Conservation (phyloP, 2,329 filamentous ascomycete species). For the Rasamsonia emersonii region DNA sequence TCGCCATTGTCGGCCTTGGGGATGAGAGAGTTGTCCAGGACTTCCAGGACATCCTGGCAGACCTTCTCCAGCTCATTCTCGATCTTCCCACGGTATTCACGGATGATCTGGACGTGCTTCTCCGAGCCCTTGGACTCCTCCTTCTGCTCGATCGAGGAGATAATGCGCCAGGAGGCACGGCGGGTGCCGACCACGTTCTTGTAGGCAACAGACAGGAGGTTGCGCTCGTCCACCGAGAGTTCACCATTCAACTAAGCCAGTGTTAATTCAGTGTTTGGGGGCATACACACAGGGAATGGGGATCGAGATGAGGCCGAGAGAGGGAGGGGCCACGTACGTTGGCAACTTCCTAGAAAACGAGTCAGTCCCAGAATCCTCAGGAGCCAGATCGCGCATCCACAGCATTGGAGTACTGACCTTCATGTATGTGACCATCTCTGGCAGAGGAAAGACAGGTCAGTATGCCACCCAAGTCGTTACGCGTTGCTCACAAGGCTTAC, state of each 20-base stretch:
- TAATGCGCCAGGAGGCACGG: conserved; percentile 96
- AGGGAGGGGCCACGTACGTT: conserved; percentile 51
- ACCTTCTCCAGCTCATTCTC: conserved; percentile 94
- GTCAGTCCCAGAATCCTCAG: too few species aligned
- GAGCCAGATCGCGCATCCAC: conserved; percentile 5
- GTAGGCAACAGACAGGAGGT: conserved; percentile 95
- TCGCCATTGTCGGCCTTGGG: conserved; percentile 90
- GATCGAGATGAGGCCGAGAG: conserved; percentile 11
- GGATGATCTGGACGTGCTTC: conserved; percentile 81
- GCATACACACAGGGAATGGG: too few species aligned
- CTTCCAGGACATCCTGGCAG: conserved; percentile 93
- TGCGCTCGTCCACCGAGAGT: conserved; percentile 73
- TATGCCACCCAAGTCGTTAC: not conserved
- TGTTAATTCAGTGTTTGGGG: too few species aligned
- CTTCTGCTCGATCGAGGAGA: conserved; percentile 98
- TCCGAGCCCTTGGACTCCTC: conserved; percentile 98
- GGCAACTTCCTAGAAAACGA: conserved; percentile 94
- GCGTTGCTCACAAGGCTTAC: conserved; percentile 37
- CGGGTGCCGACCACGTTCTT: conserved; percentile 98
- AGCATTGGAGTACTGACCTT: too few species aligned
- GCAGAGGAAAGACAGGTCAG: conserved; percentile 14
- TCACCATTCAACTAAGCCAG: conserved; percentile 52
- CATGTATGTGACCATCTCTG: conserved; percentile 98
- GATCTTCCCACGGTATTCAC: conserved; percentile 98
- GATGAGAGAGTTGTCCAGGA: conserved; percentile 89